phyloP scores from a whole-genome alignment of 495 filamentous ascomycete genomes.

The Annulohypoxylon stygium region DNA sequence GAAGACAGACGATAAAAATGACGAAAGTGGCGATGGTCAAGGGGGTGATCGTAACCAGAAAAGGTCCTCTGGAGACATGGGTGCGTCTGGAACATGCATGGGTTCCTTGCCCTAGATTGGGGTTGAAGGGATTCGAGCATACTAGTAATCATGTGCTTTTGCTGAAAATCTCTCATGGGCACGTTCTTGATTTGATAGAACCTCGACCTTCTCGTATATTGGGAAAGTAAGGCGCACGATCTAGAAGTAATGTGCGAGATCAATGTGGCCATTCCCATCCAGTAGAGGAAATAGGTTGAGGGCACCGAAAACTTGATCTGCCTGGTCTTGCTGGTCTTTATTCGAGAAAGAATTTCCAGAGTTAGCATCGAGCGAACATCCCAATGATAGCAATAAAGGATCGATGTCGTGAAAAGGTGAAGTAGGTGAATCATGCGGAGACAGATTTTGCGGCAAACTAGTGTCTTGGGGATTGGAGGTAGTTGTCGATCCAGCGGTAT shows the following conservation, averaged over 20 bases:
- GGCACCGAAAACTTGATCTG: slow-evolving; percentile 57
- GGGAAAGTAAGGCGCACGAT: neutral
- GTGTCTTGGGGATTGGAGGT: neutral
- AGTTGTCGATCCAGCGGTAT: neutral
- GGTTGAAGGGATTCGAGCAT: neutral
- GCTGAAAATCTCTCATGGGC: neutral
- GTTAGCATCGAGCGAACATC: slow-evolving; percentile 31
- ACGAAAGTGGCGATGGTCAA: neutral
- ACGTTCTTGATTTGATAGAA: neutral
- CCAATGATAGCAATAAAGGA: slow-evolving; percentile 46
- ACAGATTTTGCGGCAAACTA: slow-evolving; percentile 9
- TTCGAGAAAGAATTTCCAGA: slow-evolving; percentile 28
- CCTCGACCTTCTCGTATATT: neutral
- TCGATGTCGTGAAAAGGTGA: slow-evolving; percentile 47
- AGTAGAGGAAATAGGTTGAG: slow-evolving; percentile 60
- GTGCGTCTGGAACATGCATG: neutral
- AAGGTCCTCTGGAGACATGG: neutral
- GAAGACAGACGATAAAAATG: neutral
- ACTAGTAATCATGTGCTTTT: slow-evolving; percentile 13
- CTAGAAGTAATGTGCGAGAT: slow-evolving; percentile 59
- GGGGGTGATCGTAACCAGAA: neutral
- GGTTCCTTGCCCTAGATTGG: too few relatives aligned
- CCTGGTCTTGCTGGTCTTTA: slow-evolving; percentile 45
- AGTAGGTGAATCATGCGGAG: slow-evolving; percentile 11
- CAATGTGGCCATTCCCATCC: slow-evolving; percentile 59